phyloP scores from a whole-genome alignment of 306 rosid species.

The Castanea sativa region DNA sequence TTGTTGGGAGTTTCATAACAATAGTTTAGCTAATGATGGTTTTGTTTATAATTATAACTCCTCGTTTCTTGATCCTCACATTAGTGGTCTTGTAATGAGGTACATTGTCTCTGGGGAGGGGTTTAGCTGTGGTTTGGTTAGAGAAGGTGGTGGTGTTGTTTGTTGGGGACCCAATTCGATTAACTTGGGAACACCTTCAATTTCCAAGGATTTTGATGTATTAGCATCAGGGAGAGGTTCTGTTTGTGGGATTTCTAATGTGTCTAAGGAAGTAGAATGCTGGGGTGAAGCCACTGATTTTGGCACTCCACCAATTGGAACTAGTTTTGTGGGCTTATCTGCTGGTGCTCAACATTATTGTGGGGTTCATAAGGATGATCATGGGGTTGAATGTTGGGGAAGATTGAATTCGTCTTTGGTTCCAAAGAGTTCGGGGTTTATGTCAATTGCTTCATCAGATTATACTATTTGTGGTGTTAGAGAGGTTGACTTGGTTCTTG shows the following conservation, averaged over 20 bases:
- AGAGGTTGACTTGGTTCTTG: conserved; percentile 76
- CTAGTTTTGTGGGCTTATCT: conserved; percentile 41
- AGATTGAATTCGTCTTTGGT: conserved; percentile 53
- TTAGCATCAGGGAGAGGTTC: conserved; percentile 58
- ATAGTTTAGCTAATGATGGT: conserved; percentile 18
- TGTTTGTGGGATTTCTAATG: conserved; percentile 61
- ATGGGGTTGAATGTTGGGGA: conserved; percentile 84
- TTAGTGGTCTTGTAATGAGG: conserved; percentile 37
- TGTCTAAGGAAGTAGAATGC: conserved; percentile 49
- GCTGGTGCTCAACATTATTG: conserved; percentile 71
- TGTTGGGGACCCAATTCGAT: conserved; percentile 83
- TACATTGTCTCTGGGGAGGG: conserved; percentile 80
- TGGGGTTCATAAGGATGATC: conserved; percentile 71
- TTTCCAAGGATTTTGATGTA: conserved; percentile 39
- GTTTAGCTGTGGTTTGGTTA: conserved; percentile 61
- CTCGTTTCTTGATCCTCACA: conserved; percentile 39
- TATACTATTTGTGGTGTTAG: conserved; percentile 73
- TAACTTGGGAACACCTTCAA: conserved; percentile 39
- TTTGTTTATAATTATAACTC: conserved; percentile 31
- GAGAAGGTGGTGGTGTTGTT: conserved; percentile 57
- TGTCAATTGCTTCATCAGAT: conserved; percentile 81
- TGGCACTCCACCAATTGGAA: conserved; percentile 20
- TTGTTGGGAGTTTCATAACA: conserved; percentile 72
- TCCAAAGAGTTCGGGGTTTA: conserved; percentile 64
- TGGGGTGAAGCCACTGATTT: conserved; percentile 60